These are phyloP conservation scores for Canavalia ensiformis DNA, from an alignment of 306 rosid species.

Conservation along the genomic window DNA sequence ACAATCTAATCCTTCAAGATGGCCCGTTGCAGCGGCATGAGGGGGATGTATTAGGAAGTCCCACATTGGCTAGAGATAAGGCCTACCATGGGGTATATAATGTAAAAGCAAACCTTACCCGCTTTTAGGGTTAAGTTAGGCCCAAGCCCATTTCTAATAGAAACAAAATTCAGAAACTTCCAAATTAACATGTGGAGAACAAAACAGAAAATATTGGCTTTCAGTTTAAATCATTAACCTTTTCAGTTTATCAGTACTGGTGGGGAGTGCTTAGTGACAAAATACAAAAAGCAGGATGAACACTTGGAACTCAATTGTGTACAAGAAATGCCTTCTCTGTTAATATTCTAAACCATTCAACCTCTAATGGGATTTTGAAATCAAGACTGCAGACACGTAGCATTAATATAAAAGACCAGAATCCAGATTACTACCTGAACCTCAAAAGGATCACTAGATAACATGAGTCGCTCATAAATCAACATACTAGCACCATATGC, in stretches of 20 bases:
- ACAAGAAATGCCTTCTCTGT: background rate
- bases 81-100: too few relatives aligned
- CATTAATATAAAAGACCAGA: conserved; percentile 13
- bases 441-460: conserved; percentile 95
- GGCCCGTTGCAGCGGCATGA: too few relatives aligned
- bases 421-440: conserved; percentile 69
- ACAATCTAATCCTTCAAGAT: too few relatives aligned
- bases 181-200: too few relatives aligned
- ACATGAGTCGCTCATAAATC: conserved; percentile 87
- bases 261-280: background rate
- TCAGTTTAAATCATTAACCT: background rate
- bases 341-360: background rate
- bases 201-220: background rate
- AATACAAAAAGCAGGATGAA: background rate
- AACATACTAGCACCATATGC: conserved; percentile 99
- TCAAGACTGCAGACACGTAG: conserved; percentile 11
- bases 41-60: too few relatives aligned
- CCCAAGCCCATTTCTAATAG: too few relatives aligned
- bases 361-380: background rate
- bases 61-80: too few relatives aligned
- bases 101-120: too few relatives aligned
- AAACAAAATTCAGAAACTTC: too few relatives aligned
- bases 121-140: too few relatives aligned
- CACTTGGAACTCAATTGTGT: background rate
- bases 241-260: background rate